Evolutionary conservation across 805 yeast genomes (phyloP).

Genomic region (Candida maesae): DNA sequence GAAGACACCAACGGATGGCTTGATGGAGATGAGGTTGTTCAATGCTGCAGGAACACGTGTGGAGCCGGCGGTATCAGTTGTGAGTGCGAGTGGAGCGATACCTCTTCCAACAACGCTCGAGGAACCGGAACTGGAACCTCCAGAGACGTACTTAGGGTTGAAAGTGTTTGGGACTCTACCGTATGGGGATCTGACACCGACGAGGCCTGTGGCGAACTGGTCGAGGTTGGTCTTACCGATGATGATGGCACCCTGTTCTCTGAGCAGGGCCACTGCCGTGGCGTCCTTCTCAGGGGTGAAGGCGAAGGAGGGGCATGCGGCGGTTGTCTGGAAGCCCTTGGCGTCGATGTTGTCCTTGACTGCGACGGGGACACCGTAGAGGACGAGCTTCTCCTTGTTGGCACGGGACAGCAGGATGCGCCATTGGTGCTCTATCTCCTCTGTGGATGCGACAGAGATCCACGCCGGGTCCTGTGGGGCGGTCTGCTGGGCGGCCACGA

Average conservation of each 20-base stretch:
- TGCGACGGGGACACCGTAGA: constrained; percentile 94
- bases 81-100: constrained; percentile 80
- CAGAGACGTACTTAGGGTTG: constrained; percentile 73
- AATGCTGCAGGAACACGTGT: constrained; percentile 97
- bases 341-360: constrained; percentile 94
- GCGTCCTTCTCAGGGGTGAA: constrained; percentile 72
- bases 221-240: constrained; percentile 94
- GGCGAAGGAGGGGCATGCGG: constrained; percentile 86
- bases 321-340: constrained; percentile 78
- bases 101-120: constrained; percentile 90
- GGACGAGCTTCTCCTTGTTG: constrained; percentile 51
- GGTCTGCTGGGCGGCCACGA: constrained; percentile 44
- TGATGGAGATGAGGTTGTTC: constrained; percentile 87
- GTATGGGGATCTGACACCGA: constrained; percentile 93
- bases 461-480: constrained; percentile 77
- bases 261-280: constrained; percentile 65
- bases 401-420: constrained; percentile 60
- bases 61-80: constrained; percentile 98
- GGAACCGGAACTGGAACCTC: constrained; percentile 97
- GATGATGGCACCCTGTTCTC: constrained; percentile 88
- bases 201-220: constrained; percentile 96
- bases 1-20: constrained; percentile 87
- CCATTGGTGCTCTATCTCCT: constrained; percentile 75
- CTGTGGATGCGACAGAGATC: constrained; percentile 72
- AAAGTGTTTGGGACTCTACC: constrained; percentile 85